Conservation (phyloP, 2,329 filamentous ascomycete genomes). For the Alternaria sp. region DNA sequence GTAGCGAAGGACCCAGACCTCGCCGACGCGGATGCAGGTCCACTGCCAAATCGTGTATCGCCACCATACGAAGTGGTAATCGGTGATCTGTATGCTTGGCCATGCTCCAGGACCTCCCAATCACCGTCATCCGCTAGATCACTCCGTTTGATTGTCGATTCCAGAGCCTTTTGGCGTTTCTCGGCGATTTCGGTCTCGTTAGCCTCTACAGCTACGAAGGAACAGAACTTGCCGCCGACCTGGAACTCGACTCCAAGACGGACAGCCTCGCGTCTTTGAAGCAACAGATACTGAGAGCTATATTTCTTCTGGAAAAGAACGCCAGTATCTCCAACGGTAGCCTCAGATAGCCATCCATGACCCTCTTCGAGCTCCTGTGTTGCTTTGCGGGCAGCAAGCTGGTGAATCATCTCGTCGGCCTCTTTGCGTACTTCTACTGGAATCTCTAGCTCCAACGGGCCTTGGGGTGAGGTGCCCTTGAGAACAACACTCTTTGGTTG, state of each 20-base stretch:
- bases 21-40: background rate
- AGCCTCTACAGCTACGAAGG: slow-evolving; percentile 5
- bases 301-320: background rate
- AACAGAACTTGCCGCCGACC: slow-evolving; percentile 8
- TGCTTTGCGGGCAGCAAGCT: slow-evolving; percentile 7
- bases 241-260: slow-evolving; percentile 6
- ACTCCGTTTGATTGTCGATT: background rate
- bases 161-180: background rate
- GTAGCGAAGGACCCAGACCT: background rate
- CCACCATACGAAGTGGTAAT: background rate
- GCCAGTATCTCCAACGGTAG: background rate
- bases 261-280: slow-evolving; percentile 3
- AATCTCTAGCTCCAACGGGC: slow-evolving; percentile 4
- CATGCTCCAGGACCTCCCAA: background rate
- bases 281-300: background rate
- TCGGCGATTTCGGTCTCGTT: background rate
- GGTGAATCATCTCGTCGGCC: slow-evolving; percentile 9
- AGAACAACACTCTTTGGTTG: slow-evolving; percentile 4
- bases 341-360: slow-evolving; percentile 3
- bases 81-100: background rate
- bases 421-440: slow-evolving; percentile 1
- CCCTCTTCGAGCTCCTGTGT: slow-evolving; percentile 11
- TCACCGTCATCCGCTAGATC: background rate
- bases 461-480: slow-evolving; percentile 3
- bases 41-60: background rate